phyloP scores from a whole-genome alignment of 2,329 filamentous ascomycete genomes.

The Diaporthe nobilis region DNA sequence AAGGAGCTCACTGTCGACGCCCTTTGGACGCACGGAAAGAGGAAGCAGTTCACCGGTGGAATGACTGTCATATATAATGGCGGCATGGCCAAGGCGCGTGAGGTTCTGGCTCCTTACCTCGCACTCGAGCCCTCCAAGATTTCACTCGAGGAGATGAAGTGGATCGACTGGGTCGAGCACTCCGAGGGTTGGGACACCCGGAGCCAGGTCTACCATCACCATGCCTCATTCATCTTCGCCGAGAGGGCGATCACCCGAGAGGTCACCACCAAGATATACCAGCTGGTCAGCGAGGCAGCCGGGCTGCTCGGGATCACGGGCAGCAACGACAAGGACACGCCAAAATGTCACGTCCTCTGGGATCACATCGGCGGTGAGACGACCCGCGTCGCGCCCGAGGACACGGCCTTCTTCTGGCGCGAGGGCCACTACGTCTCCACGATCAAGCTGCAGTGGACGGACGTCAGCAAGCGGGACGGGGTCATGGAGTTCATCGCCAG shows the following conservation, averaged over 20 bases:
- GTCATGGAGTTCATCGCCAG: neutral
- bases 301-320: neutral
- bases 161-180: neutral
- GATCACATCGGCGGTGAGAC: neutral
- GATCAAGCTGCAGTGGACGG: neutral
- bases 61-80: neutral
- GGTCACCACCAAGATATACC: neutral
- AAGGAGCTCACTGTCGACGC: neutral
- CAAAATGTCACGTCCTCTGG: neutral
- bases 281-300: neutral
- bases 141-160: neutral
- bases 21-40: neutral
- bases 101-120: conserved; percentile 4
- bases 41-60: neutral
- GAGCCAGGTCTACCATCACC: neutral
- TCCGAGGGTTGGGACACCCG: conserved; percentile 4
- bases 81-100: neutral
- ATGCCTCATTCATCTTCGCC: neutral
- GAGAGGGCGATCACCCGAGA: neutral
- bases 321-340: conserved; percentile 1
- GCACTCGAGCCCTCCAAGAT: neutral
- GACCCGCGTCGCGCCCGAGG: neutral
- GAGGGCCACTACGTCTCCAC: neutral
- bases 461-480: neutral
- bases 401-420: neutral